A percentile compares a stretch with the other conserved stretches of the same genome.
Evolutionary conservation across 805 yeast genomes (phyloP).

Genomic region (Lipomyces oligophaga): DNA sequence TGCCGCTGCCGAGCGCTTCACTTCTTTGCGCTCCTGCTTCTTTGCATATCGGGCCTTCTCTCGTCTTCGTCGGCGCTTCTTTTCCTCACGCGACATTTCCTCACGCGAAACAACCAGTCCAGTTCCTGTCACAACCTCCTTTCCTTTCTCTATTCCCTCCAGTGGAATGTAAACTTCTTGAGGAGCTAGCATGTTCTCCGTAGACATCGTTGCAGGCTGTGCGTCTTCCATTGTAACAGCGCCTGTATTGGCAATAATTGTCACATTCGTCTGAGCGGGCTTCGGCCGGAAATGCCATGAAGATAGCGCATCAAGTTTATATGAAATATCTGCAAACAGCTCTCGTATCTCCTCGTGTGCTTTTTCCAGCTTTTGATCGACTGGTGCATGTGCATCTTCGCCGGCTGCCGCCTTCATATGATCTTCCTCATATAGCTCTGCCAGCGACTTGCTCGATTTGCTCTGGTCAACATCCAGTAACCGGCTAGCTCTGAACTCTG

Average conservation of each 20-base stretch:
- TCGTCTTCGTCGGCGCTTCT: slow-evolving; percentile 80
- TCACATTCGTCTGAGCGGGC: slow-evolving; percentile 74
- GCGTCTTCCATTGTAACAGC: slow-evolving; percentile 93
- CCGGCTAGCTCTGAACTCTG: slow-evolving; percentile 54
- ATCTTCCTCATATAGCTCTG: slow-evolving; percentile 89
- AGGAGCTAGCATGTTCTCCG: slow-evolving; percentile 79
- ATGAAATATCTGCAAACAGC: slow-evolving; percentile 57
- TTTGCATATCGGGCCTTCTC: slow-evolving; percentile 75
- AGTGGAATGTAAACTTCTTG: slow-evolving; percentile 73
- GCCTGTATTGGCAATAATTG: slow-evolving; percentile 77
- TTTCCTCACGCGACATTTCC: slow-evolving; percentile 79
- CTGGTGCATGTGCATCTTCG: slow-evolving; percentile 45
- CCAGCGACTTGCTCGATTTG: slow-evolving; percentile 81
- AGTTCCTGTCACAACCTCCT: slow-evolving; percentile 60
- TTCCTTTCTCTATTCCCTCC: slow-evolving; percentile 32
- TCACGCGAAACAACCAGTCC: slow-evolving; percentile 78
- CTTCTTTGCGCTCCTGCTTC: slow-evolving; percentile 40
- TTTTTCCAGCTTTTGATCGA: slow-evolving; percentile 59
- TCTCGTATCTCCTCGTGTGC: slow-evolving; percentile 76
- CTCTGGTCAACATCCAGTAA: slow-evolving; percentile 70
- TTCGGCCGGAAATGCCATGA: slow-evolving; percentile 95
- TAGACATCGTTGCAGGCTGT: slow-evolving; percentile 79
- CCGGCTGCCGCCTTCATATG: slow-evolving; percentile 43
- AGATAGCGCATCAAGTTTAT: slow-evolving; percentile 79
- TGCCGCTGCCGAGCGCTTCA: slow-evolving; percentile 36